Percentiles rank a stretch among this genome's conserved stretches.
phyloP scores from a whole-genome alignment of 176 grass and related monocot genomes.

The Calamus simplicifolius region DNA sequence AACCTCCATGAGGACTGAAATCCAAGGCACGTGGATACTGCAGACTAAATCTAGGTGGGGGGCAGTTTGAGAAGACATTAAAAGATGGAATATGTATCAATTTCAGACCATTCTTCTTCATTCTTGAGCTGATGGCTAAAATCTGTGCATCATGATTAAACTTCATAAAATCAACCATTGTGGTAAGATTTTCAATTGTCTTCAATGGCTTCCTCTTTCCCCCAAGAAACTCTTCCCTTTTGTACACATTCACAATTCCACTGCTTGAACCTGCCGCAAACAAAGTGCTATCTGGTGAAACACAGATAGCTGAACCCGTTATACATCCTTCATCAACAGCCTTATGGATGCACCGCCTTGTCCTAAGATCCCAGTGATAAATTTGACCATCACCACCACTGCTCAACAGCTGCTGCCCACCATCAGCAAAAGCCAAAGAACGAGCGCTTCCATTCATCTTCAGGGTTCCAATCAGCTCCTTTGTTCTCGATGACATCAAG shows the following conservation, averaged over 20 bases:
- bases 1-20: too few relatives aligned
- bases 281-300: conserved; percentile 44
- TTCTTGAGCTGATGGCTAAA: not conserved
- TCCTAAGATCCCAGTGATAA: conserved; percentile 84
- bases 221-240: conserved; percentile 66
- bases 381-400: conserved; percentile 64
- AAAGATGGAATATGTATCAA: too few relatives aligned
- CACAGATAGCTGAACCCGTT: conserved; percentile 37
- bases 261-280: conserved; percentile 65
- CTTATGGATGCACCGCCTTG: conserved; percentile 70
- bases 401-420: conserved; percentile 61
- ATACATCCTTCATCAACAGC: conserved; percentile 64
- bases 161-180: too few relatives aligned
- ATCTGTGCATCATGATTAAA: too few relatives aligned
- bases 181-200: too few relatives aligned
- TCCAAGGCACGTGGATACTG: too few relatives aligned
- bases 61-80: conserved; percentile 8
- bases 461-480: conserved; percentile 68
- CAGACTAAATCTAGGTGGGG: too few relatives aligned
- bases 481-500: conserved; percentile 68
- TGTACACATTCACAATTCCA: conserved; percentile 74
- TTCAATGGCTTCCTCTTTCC: conserved; percentile 47
- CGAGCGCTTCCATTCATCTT: conserved; percentile 81
- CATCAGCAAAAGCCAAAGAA: conserved; percentile 57
- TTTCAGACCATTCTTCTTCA: conserved; percentile 55